A percentile compares a stretch with the other conserved stretches of the same genome.
phyloP scores from a whole-genome alignment of 192 early-diverging fungal species.

The Coemansia sp. region DNA sequence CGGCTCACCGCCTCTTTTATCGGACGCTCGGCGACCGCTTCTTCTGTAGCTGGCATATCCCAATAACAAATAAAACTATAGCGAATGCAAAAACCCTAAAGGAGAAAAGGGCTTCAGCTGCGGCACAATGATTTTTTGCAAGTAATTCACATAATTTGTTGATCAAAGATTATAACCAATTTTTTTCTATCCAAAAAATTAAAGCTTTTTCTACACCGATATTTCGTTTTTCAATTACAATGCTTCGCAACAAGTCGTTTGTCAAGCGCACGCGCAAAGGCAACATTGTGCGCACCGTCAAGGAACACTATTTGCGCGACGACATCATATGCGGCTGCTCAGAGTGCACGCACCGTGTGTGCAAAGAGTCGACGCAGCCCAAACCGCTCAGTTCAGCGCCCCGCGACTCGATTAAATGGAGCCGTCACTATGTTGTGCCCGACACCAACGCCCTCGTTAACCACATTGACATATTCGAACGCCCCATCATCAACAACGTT shows the following conservation, averaged over 20 bases:
- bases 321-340: slow-evolving; percentile 78
- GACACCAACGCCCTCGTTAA: slow-evolving; percentile 96
- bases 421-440: slow-evolving; percentile 79
- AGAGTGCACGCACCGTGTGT: slow-evolving; percentile 41
- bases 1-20: neutral
- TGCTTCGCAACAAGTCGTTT: slow-evolving; percentile 82
- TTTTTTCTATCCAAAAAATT: neutral
- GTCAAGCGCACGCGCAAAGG: slow-evolving; percentile 90
- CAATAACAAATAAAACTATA: neutral
- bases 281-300: slow-evolving; percentile 88
- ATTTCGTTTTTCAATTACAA: slow-evolving; percentile 10
- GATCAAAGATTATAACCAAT: neutral
- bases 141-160: neutral
- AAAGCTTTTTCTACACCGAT: neutral
- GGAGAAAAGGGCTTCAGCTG: neutral
- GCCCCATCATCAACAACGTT: slow-evolving; percentile 81
- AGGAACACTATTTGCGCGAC: slow-evolving; percentile 95
- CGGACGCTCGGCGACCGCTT: neutral
- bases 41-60: neutral
- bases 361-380: slow-evolving; percentile 20
- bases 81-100: neutral
- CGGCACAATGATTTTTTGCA: neutral
- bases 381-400: slow-evolving; percentile 55
- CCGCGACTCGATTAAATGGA: slow-evolving; percentile 55
- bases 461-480: slow-evolving; percentile 94